Base-by-base conservation (phyloP, 495 filamentous ascomycete species). In the Cercophora sp. region DNA sequence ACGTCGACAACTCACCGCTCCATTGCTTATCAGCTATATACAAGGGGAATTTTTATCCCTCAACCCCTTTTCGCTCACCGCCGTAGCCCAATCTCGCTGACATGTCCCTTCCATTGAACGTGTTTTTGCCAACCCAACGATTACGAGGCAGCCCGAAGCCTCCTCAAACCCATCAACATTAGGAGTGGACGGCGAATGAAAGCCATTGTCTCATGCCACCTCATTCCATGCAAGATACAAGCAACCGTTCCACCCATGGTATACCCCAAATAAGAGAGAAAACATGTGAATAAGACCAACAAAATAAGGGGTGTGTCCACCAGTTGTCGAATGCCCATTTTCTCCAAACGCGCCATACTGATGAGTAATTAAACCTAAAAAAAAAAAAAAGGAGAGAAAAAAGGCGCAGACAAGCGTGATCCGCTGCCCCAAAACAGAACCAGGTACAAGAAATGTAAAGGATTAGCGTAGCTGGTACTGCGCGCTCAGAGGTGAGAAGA, bases 361-460 rank as follows among this genome's bases (percentile, higher is more conserved):
- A n/a, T n/a, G n/a, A n/a, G n/a, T 26, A 26, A 34, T 34, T n/a
- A 24, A 24, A 16, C 18, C n/a, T 19, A 39, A 39, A 26, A 40
- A 25, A 27, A 19, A 18, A 49, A 25, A 49, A 13, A 23, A 20
- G 18, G 40, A 29, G n/a, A 18, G 8, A 24, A 11, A 46, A 5
- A 39, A 20, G 22, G n/a, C n/a, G n/a, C n/a, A n/a, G n/a, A n/a
- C n/a, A n/a, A n/a, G n/a, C n/a, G n/a, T n/a, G n/a, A n/a, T n/a
- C n/a, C n/a, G n/a, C n/a, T n/a, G n/a, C n/a, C n/a, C n/a, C n/a
- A n/a, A n/a, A n/a, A n/a, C n/a, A n/a, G n/a, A n/a, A n/a, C 19
- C 20, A 51, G 48, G 15, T 51, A 40, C 37, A 41, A 51, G 48
- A 51, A 51, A 24, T 15, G 22, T 19, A 41, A 40, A 51, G 23